A percentile compares a stretch with the other conserved stretches of the same genome.
Conservation (phyloP, 2,329 filamentous ascomycete genomes). For the Arthroderma sp. region DNA sequence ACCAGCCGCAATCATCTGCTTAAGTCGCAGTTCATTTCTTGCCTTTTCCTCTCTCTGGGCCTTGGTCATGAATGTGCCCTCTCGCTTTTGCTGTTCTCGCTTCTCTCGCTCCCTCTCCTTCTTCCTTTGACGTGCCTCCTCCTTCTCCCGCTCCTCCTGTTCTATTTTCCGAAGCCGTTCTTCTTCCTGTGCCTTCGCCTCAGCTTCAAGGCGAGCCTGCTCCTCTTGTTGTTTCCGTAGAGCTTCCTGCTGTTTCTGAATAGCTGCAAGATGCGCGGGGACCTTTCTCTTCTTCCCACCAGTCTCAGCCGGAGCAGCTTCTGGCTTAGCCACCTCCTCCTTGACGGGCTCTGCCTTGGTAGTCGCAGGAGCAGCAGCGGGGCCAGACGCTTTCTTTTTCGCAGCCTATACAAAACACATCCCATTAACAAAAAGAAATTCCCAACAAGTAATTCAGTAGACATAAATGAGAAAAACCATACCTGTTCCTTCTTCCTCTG, state of each 20-base stretch:
- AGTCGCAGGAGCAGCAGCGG: constrained; percentile 32
- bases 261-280: constrained; percentile 40
- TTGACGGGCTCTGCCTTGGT: constrained; percentile 43
- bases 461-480: constrained; percentile 15
- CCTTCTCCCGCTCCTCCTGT: constrained; percentile 35
- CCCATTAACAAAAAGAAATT: constrained; percentile 4
- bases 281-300: constrained; percentile 80
- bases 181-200: constrained; percentile 29
- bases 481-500: constrained; percentile 97
- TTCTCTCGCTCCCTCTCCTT: constrained; percentile 39
- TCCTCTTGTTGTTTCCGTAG: constrained; percentile 35
- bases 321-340: constrained; percentile 34
- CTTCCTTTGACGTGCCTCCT: constrained; percentile 33
- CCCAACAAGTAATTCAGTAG: constrained; percentile 1
- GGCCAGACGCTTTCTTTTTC: constrained; percentile 60
- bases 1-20: constrained; percentile 36
- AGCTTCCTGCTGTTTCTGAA: constrained; percentile 37
- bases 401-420: constrained; percentile 44
- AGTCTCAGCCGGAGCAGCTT: constrained; percentile 26
- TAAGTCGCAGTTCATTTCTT: constrained; percentile 35
- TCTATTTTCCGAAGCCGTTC: constrained; percentile 25
- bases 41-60: constrained; percentile 36
- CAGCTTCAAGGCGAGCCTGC: constrained; percentile 27
- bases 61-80: constrained; percentile 38
- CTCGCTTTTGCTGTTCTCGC: constrained; percentile 36